phyloP scores from a whole-genome alignment of 179 eudicot genomes.

The Drosera spatulata region DNA sequence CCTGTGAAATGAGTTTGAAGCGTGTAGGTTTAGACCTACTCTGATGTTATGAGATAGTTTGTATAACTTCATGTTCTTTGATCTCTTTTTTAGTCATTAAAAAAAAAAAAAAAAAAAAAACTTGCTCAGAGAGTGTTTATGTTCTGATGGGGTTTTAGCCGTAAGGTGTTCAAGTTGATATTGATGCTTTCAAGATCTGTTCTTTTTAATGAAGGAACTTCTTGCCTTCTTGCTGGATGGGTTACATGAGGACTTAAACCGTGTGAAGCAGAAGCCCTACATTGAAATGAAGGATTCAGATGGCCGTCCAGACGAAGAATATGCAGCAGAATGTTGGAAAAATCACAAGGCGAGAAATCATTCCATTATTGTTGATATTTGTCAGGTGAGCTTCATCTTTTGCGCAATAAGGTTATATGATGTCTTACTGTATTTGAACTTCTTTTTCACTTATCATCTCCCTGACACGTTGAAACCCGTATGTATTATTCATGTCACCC shows the following conservation, averaged over 20 bases:
- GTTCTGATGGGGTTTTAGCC: no score
- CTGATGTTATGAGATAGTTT: no score
- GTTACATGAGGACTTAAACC: constrained; percentile 96
- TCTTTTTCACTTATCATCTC: not conserved
- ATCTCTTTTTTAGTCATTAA: no score
- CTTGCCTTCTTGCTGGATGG: constrained; percentile 99
- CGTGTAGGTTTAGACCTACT: no score
- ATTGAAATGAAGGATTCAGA: constrained; percentile 83
- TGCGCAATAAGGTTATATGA: not conserved
- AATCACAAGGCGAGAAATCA: constrained; percentile 91
- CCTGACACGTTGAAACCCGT: no score
- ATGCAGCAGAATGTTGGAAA: constrained; percentile 95
- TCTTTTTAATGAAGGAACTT: constrained; percentile 54
- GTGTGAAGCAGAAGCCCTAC: constrained; percentile 91
- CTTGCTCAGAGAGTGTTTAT: no score
- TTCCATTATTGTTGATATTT: constrained; percentile 84
- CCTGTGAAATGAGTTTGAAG: no score
- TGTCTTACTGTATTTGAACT: not conserved
- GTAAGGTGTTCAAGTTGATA: no score
- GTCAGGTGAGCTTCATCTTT: constrained; percentile 46
- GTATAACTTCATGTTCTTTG: no score
- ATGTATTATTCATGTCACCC: no score
- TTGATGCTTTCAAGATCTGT: not conserved
- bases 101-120: no score
- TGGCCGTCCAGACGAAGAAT: constrained; percentile 83